Conservation (phyloP, 164 flowering plant genomes). For the Houttuynia cordata region DNA sequence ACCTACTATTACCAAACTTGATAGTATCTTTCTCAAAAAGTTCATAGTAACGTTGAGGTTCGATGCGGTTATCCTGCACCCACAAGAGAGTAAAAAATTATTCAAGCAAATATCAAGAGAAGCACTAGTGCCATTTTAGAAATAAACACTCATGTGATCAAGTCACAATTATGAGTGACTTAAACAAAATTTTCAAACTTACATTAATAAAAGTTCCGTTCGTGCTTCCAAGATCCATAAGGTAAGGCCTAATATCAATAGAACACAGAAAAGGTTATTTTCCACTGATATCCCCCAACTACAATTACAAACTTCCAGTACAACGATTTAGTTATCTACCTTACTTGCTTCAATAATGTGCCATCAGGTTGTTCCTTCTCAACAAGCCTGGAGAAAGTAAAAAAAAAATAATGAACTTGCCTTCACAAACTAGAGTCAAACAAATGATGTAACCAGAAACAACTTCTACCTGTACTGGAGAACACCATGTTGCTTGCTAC, state of each 20-base stretch:
- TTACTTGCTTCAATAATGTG: slow-evolving; percentile 46
- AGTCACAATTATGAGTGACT: neutral
- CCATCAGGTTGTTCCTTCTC: slow-evolving; percentile 89
- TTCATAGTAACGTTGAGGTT: slow-evolving; percentile 85
- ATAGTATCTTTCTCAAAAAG: slow-evolving; percentile 79
- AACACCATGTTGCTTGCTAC: slow-evolving; percentile 98
- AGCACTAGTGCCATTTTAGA: neutral
- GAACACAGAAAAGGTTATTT: slow-evolving; percentile 8
- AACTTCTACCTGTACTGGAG: slow-evolving; percentile 61
- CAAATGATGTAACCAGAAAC: neutral
- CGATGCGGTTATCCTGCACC: slow-evolving; percentile 71
- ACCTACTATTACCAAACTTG: slow-evolving; percentile 95
- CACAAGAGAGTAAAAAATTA: slow-evolving; percentile 6
- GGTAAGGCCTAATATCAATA: slow-evolving; percentile 52
- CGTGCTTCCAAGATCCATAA: slow-evolving; percentile 99
- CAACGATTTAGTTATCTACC: slow-evolving; percentile 24
- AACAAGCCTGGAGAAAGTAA: slow-evolving; percentile 50
- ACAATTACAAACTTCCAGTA: neutral
- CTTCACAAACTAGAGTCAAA: neutral
- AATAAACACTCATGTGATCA: neutral
- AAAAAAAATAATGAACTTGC: slow-evolving; percentile 6
- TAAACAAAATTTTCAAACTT: slow-evolving; percentile 14
- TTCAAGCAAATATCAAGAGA: neutral
- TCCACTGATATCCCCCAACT: neutral
- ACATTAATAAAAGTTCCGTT: slow-evolving; percentile 88